These are phyloP conservation scores for Sporothrix phasma DNA, from an alignment of 2,329 filamentous ascomycete species.

Conservation along the genomic window DNA sequence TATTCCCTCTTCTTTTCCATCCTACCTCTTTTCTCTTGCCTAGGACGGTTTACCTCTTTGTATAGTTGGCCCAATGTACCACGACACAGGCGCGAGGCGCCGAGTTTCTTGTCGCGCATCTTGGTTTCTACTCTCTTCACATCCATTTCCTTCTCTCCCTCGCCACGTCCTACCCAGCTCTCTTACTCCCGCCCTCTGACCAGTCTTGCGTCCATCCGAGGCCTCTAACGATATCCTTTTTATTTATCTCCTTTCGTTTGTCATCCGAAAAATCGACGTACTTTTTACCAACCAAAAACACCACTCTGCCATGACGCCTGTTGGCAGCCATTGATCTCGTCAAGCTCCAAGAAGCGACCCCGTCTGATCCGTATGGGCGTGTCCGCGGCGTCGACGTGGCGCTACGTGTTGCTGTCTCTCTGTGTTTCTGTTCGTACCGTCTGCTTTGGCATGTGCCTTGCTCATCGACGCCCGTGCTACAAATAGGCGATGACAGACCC, in stretches of 20 bases:
- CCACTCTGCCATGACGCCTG: too few relatives aligned
- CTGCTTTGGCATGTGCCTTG: too few relatives aligned
- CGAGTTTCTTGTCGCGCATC: background rate
- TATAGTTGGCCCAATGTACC: slow-evolving; percentile 2
- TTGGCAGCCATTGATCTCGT: too few relatives aligned
- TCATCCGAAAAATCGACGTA: background rate
- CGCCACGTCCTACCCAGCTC: background rate
- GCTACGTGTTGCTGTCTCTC: too few relatives aligned
- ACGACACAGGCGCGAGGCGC: background rate
- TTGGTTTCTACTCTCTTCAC: background rate
- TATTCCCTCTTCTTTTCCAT: slow-evolving; percentile 11
- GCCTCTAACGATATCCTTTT: slow-evolving; percentile 16
- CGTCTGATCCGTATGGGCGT: too few relatives aligned
- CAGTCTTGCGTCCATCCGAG: background rate
- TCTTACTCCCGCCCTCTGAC: background rate
- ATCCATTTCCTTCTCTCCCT: background rate
- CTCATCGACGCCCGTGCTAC: too few relatives aligned
- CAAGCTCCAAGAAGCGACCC: too few relatives aligned
- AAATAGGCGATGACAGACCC: too few relatives aligned
- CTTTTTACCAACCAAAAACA: background rate
- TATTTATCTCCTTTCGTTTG: slow-evolving; percentile 1
- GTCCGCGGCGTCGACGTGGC: too few relatives aligned
- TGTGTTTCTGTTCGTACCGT: too few relatives aligned
- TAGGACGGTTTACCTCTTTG: background rate
- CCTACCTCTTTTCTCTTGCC: background rate